A percentile compares a stretch with the other conserved stretches of the same genome.
phyloP scores from a whole-genome alignment of 768 basidiomycete genomes.

The Amanita muscaria region DNA sequence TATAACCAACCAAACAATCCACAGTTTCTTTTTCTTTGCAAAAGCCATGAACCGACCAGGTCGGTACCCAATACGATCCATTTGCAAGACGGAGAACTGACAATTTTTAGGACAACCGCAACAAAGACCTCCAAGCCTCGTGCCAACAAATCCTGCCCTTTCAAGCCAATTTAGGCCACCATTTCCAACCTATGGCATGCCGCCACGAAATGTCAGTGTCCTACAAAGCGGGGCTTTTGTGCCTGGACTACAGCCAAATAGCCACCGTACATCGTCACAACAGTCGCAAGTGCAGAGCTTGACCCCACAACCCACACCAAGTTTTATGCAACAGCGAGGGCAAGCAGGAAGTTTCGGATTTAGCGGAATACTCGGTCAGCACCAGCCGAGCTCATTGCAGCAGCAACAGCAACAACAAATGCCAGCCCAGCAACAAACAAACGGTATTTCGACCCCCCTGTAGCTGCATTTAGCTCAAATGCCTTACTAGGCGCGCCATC shows the following conservation, averaged over 20 bases:
- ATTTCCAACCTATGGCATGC: constrained; percentile 46
- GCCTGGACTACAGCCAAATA: constrained; percentile 49
- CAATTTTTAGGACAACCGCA: constrained; percentile 60
- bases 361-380: constrained; percentile 46
- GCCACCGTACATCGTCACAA: constrained; percentile 50
- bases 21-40: constrained; percentile 19
- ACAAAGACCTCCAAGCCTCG: constrained; percentile 70
- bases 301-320: constrained; percentile 49
- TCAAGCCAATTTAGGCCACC: constrained; percentile 56
- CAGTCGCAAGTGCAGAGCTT: constrained; percentile 46
- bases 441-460: constrained; percentile 42
- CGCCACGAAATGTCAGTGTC: constrained; percentile 49
- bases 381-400: constrained; percentile 34
- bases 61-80: constrained; percentile 18
- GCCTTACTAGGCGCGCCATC: constrained; percentile 46
- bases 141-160: constrained; percentile 53
- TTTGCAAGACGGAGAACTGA: constrained; percentile 13
- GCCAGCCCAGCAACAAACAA: constrained; percentile 43
- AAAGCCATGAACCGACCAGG: constrained; percentile 58
- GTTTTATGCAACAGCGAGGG: constrained; percentile 56
- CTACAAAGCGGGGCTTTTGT: constrained; percentile 42
- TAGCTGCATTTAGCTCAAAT: constrained; percentile 50
- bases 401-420: constrained; percentile 26
- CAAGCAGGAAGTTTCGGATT: constrained; percentile 58
- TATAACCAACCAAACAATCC: constrained; percentile 17